Evolutionary conservation across 805 yeast species (phyloP), one percentile per base, ranked within the genome.

Genomic region (Candida patagonica): DNA sequence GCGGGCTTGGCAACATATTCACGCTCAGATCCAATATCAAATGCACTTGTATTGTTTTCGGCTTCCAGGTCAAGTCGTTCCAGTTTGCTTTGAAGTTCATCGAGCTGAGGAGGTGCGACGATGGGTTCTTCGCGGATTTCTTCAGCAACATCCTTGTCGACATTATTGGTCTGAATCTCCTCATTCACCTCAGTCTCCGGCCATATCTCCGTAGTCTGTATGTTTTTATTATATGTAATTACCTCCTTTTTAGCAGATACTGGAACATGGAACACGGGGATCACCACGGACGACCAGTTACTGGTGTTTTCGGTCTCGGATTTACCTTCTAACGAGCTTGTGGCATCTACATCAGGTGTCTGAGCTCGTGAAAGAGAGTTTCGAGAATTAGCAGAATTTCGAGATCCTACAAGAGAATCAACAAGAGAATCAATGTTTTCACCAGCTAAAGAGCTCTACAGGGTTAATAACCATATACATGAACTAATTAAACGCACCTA

Each of bases 21-120:
- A 12, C 5, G 12, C 42, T 62, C 59, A 22, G 41, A 38, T 10
- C 55, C 41, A 9, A 59, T 42, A 36, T 62, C 60, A 30, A 54
- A 56, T 5, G 17, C 13, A 4, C 16, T 13, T 5, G 27, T 22
- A 9, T 40, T 44, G n/a, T 44, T 42, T 16, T 41, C 43, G 2
- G 30, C 16, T 30, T 33, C 25, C 6, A 22, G 10, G 9, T 38
- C 33, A 16, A 35, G n/a, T 15, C 27, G 35, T 15, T 36, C 32
- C 27, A 37, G 23, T n/a, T 30, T 15, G 21, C 37, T 23, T 29
- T 27, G 34, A 5, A 35, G 35, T 20, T 16, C 26, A 4, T 42
- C 38, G 16, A 13, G 15, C 22, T 38, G 39, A 9, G 30, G 19
- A 6, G 15, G n/a, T 17, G 20, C 3, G 9, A 23, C 26, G 13